A percentile compares a stretch with the other conserved stretches of the same genome.
These are phyloP conservation scores for Mucor sp. DNA, from an alignment of 371 early-diverging fungal genomes.

Conservation along the genomic window DNA sequence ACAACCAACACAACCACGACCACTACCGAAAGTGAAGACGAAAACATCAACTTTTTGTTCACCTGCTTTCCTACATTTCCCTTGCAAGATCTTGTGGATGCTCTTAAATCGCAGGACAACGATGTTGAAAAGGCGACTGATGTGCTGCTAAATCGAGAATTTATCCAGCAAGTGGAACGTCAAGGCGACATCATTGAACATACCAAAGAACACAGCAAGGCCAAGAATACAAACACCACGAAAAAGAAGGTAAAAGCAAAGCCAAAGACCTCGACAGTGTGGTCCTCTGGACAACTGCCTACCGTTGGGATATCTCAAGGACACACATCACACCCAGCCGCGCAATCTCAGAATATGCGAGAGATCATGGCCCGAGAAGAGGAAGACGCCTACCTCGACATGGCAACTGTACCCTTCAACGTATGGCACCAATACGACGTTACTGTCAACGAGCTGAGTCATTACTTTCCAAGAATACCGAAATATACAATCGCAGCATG, in stretches of 20 bases:
- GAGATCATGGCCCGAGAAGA: conserved; percentile 9
- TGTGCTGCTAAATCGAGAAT: conserved; percentile 29
- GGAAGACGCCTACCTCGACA: conserved; percentile 8
- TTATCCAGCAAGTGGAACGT: conserved; percentile 14
- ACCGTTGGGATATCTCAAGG: not conserved
- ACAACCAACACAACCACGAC: not conserved
- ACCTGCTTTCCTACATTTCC: conserved; percentile 39
- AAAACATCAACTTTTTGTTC: conserved; percentile 34
- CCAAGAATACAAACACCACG: not conserved
- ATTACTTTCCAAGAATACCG: conserved; percentile 14
- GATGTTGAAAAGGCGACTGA: conserved; percentile 47
- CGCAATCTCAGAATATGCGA: not conserved
- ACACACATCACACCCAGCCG: conserved; percentile 3
- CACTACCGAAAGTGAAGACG: conserved; percentile 16
- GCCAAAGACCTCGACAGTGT: not conserved
- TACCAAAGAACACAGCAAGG: not conserved
- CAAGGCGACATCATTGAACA: conserved; percentile 1
- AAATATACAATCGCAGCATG: conserved; percentile 10
- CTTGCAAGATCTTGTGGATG: conserved; percentile 15
- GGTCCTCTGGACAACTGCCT: conserved; percentile 21
- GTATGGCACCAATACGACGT: conserved; percentile 44
- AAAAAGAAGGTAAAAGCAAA: conserved; percentile 15
- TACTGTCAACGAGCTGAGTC: not conserved
- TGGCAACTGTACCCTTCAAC: conserved; percentile 36
- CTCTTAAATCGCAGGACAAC: conserved; percentile 24